Conservation (phyloP, 2,329 filamentous ascomycete species). For the Teratosphaeria viscida region DNA sequence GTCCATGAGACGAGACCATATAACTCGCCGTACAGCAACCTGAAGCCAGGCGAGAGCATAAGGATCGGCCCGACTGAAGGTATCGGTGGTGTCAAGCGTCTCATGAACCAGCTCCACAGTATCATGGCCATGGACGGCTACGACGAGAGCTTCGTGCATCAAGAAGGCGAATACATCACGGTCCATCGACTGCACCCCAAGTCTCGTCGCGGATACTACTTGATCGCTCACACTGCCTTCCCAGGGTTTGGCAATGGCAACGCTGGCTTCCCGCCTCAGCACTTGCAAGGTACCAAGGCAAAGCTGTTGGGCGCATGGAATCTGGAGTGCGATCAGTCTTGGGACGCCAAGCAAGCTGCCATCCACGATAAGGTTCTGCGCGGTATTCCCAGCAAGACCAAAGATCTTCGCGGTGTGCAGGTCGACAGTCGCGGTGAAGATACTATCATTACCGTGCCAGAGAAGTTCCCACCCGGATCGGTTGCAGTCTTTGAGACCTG, state of each 20-base stretch:
- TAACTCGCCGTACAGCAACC: conserved; percentile 60
- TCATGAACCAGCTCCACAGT: conserved; percentile 88
- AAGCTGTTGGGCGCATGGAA: conserved; percentile 85
- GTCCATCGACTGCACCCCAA: conserved; percentile 90
- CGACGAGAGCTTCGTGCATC: conserved; percentile 91
- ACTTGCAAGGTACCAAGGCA: conserved; percentile 72
- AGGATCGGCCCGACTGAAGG: conserved; percentile 64
- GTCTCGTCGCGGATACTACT: conserved; percentile 84
- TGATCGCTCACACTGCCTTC: conserved; percentile 93
- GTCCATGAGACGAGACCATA: conserved; percentile 83
- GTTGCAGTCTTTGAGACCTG: conserved; percentile 94
- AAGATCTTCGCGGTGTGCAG: conserved; percentile 61
- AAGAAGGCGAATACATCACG: conserved; percentile 92
- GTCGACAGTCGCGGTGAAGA: conserved; percentile 63
- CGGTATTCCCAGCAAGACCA: conserved; percentile 75
- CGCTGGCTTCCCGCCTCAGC: conserved; percentile 66
- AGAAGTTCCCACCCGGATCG: conserved; percentile 82
- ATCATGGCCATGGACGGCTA: conserved; percentile 94
- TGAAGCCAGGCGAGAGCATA: conserved; percentile 34
- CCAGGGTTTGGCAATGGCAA: conserved; percentile 81
- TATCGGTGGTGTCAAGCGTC: conserved; percentile 81
- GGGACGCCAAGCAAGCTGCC: conserved; percentile 55
- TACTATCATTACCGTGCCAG: conserved; percentile 68
- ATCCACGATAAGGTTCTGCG: conserved; percentile 61
- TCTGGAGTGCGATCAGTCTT: conserved; percentile 73